A percentile compares a stretch with the other conserved stretches of the same genome.
Conservation (phyloP, 2,329 filamentous ascomycete genomes). For the Fusarium duplospermum region DNA sequence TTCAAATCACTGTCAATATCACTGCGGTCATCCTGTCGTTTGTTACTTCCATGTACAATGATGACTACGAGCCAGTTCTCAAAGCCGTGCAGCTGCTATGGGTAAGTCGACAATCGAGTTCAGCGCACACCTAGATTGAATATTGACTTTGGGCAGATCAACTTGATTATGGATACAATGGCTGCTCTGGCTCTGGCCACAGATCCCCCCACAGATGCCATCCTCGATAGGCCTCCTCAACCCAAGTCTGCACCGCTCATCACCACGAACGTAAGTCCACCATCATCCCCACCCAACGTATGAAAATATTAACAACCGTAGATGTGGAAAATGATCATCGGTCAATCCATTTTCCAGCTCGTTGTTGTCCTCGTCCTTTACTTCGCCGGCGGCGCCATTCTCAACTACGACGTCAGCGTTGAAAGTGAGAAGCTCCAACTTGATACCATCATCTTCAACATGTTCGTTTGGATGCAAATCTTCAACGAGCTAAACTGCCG, state of each 20-base stretch:
- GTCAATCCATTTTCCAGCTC: conserved; percentile 82
- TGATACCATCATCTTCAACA: conserved; percentile 73
- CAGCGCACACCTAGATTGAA: conserved; percentile 71
- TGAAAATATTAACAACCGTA: background rate
- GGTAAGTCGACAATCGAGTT: conserved; percentile 72
- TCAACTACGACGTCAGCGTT: conserved; percentile 62
- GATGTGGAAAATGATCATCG: conserved; percentile 94
- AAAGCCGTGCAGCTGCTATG: conserved; percentile 74
- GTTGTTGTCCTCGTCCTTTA: conserved; percentile 64
- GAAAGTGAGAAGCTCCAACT: conserved; percentile 49
- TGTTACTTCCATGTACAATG: conserved; percentile 68
- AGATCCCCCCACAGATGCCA: conserved; percentile 39
- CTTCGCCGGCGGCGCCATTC: conserved; percentile 63
- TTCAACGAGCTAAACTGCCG: conserved; percentile 76
- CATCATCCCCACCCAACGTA: background rate
- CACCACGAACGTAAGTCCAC: conserved; percentile 60
- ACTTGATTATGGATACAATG: conserved; percentile 77
- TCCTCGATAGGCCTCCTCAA: conserved; percentile 63
- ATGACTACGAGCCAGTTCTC: conserved; percentile 70
- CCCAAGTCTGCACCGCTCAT: conserved; percentile 76
- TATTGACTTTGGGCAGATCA: conserved; percentile 56
- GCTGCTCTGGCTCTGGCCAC: conserved; percentile 70
- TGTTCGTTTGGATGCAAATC: conserved; percentile 77
- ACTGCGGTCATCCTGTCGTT: conserved; percentile 74
- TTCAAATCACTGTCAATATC: conserved; percentile 77